Evolutionary conservation across 169 alveolate species (phyloP).

Genomic region (Plasmodium inui): DNA sequence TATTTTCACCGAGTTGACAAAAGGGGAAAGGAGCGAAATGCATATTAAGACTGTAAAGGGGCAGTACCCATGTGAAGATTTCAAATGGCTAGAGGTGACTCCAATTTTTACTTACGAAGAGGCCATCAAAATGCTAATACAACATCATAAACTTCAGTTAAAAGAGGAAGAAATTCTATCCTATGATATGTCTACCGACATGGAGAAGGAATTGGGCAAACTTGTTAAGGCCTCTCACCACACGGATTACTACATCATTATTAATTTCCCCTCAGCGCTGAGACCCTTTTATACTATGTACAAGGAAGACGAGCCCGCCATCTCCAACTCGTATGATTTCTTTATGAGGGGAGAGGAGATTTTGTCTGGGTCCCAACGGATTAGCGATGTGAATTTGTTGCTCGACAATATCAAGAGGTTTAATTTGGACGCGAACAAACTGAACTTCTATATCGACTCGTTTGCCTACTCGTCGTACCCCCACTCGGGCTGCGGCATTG

Average conservation of each 20-base stretch:
- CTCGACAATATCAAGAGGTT: constrained; percentile 83
- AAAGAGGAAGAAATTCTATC: constrained; percentile 88
- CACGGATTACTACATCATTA: constrained; percentile 98
- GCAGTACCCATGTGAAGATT: constrained; percentile 66
- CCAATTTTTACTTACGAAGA: constrained; percentile 76
- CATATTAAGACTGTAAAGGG: constrained; percentile 52
- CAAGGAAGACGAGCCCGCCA: constrained; percentile 80
- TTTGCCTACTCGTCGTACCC: constrained; percentile 98
- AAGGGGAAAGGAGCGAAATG: constrained; percentile 35
- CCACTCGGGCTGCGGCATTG: constrained; percentile 99
- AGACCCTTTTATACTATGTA: constrained; percentile 99
- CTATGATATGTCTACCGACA: constrained; percentile 94
- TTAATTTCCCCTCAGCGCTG: constrained; percentile 96
- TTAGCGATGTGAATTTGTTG: constrained; percentile 96
- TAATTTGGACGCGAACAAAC: constrained; percentile 92
- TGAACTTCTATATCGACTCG: constrained; percentile 94
- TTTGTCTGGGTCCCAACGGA: constrained; percentile 99
- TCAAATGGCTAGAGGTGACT: constrained; percentile 58
- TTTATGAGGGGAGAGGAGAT: constrained; percentile 99
- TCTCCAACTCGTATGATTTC: constrained; percentile 97
- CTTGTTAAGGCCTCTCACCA: constrained; percentile 95
- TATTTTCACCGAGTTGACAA: constrained; percentile 91
- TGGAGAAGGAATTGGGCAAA: constrained; percentile 95
- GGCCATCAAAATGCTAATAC: constrained; percentile 85
- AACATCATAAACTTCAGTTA: constrained; percentile 76